Conservation (phyloP, 176 grass and related monocot species). For the Carex pumila region DNA sequence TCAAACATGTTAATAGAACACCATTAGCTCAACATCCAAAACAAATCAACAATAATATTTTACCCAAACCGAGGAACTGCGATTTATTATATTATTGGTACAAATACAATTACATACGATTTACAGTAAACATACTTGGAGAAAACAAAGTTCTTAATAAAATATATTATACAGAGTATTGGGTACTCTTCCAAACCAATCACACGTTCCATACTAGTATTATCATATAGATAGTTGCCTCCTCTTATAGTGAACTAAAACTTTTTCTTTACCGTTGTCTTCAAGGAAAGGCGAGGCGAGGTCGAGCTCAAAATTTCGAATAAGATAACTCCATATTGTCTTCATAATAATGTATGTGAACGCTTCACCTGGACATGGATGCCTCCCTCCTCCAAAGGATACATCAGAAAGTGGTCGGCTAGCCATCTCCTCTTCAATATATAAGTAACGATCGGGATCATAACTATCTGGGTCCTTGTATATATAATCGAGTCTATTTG, state of each 20-base stretch:
- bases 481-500: conserved; percentile 32
- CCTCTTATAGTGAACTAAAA: background rate
- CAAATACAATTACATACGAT: no score
- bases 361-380: background rate
- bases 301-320: background rate
- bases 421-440: background rate
- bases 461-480: conserved; percentile 36
- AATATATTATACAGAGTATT: no score
- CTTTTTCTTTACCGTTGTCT: background rate
- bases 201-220: no score
- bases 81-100: no score
- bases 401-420: background rate
- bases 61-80: no score
- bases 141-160: no score
- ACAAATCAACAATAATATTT: no score
- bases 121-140: no score
- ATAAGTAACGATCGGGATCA: conserved; percentile 31
- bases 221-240: no score
- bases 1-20: no score
- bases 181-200: background rate
- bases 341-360: background rate
- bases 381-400: no score
- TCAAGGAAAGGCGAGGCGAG: background rate
- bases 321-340: background rate
- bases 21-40: no score